A percentile compares a stretch with the other conserved stretches of the same genome.
phyloP scores from a whole-genome alignment of 208 protist species.

The Crithidia thermophila region DNA sequence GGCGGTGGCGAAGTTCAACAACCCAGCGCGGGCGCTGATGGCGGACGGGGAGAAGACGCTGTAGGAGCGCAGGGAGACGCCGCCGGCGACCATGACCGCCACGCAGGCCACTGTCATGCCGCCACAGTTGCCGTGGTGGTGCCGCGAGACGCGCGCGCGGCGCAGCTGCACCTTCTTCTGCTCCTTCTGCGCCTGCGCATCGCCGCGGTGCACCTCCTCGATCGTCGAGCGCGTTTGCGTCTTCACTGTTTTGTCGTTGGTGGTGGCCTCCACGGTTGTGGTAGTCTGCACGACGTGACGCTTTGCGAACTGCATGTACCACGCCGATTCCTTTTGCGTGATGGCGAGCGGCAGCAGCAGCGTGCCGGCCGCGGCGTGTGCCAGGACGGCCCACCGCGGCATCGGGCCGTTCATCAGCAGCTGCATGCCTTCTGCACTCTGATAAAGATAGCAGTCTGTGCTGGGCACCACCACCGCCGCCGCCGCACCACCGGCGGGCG shows the following conservation, averaged over 20 bases:
- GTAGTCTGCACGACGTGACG: neutral
- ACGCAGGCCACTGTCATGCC: slow-evolving; percentile 2
- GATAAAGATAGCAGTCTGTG: slow-evolving; percentile 29
- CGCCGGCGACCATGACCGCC: slow-evolving; percentile 13
- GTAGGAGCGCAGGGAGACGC: slow-evolving; percentile 19
- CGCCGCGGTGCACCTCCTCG: slow-evolving; percentile 1
- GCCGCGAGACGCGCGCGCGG: slow-evolving; percentile 2
- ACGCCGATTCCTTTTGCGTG: slow-evolving; percentile 32
- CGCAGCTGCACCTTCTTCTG: slow-evolving; percentile 8
- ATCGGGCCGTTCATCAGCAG: slow-evolving; percentile 31
- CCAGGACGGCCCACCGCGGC: slow-evolving; percentile 6
- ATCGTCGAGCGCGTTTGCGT: too few species aligned
- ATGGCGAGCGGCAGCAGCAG: slow-evolving; percentile 31
- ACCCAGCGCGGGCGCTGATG: slow-evolving; percentile 9
- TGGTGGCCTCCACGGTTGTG: neutral
- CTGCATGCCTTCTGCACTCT: slow-evolving; percentile 38
- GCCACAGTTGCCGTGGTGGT: slow-evolving; percentile 15
- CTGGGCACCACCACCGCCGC: neutral
- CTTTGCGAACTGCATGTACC: slow-evolving; percentile 19
- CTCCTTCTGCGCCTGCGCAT: neutral
- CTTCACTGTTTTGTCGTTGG: too few species aligned
- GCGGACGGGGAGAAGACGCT: slow-evolving; percentile 8
- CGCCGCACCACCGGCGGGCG: neutral
- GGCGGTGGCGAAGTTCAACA: slow-evolving; percentile 23
- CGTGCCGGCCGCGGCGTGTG: slow-evolving; percentile 23